These are phyloP conservation scores for Penstemon davidsonii DNA, from an alignment of 257 asterid genomes.

Conservation along the genomic window DNA sequence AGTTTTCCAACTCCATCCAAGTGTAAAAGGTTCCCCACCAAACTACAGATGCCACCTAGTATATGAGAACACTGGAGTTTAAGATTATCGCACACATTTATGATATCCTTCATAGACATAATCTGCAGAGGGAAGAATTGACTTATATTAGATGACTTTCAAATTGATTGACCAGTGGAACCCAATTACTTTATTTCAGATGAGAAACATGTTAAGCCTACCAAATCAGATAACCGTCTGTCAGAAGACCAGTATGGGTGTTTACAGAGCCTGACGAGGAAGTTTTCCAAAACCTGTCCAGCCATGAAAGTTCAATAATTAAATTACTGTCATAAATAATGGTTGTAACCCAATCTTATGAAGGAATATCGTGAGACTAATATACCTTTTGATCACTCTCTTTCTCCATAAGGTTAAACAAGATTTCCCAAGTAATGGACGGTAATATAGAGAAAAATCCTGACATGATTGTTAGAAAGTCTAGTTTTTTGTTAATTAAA, in stretches of 20 bases:
- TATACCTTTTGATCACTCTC: conserved; percentile 75
- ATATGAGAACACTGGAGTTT: conserved; percentile 53
- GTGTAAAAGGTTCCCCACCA: conserved; percentile 57
- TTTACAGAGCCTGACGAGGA: conserved; percentile 62
- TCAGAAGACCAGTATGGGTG: conserved; percentile 81
- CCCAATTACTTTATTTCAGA: conserved; percentile 13
- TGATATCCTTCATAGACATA: conserved; percentile 43
- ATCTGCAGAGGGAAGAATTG: conserved; percentile 47
- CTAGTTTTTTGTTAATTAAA: conserved; percentile 58
- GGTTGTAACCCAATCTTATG: conserved; percentile 21
- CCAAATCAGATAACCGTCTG: conserved; percentile 63
- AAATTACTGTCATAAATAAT: conserved; percentile 16
- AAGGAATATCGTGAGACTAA: conserved; percentile 7
- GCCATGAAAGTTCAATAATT: conserved; percentile 25
- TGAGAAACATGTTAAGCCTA: conserved; percentile 30
- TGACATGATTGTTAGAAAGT: conserved; percentile 56
- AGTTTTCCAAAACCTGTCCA: conserved; percentile 65
- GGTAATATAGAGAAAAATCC: conserved; percentile 74
- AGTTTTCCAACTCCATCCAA: conserved; percentile 44
- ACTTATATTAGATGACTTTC: conserved; percentile 1
- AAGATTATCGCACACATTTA: conserved; percentile 51
- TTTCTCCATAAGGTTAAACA: conserved; percentile 64
- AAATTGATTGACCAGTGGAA: conserved; percentile 4
- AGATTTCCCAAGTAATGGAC: conserved; percentile 68
- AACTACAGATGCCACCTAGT: conserved; percentile 56